Evolutionary conservation across 352 stramenopile species (phyloP), one percentile per base, ranked within the genome.

Genomic region (Phytophthora podocarpi): DNA sequence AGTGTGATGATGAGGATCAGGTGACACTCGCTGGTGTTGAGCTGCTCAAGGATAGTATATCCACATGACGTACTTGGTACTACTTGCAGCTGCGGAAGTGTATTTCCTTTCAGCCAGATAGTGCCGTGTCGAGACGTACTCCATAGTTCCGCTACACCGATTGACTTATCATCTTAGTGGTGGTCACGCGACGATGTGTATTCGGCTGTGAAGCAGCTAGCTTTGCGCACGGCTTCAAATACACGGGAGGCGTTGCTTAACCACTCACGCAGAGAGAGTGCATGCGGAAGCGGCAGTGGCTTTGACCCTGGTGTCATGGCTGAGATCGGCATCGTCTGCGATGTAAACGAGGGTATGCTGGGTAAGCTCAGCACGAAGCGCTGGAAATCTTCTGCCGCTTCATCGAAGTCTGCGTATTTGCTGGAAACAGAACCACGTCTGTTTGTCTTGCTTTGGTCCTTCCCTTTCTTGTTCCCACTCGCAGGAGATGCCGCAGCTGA

Each of bases 241-340:
- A 92, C 70, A 21, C 85, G 82, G 2, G 74, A 81, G 1, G 79
- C 80, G 35, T 87, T 90, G 50, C 73, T 89, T 12, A 92, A 54
- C 85, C 85, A 94, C 51, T 94, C 82, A 41, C 85, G 81, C n/a
- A 94, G 59, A 28, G 73, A 82, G 18, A 91, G 72, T 18, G 67
- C 1, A 59, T 76, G 49, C 39, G 61, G 20, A 9, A 49, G 45
- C 39, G 69, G 54, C 20, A 67, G 16, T 35, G 45, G 40, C 18
- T 62, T 56, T 2, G 31, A 64, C 15, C 36, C 48, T 34, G 60
- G 32, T 15, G 43, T 32, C 26, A 23, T 48, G 11, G 42, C 34
- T 18, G 37, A 54, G n/a, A 23, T 16, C 35, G 42, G 6, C n/a
- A 34, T 30, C 31, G 40, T 3, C 10, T 43, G 23, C 10, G 57